Base-by-base conservation (phyloP, 2,329 filamentous ascomycete genomes). In the Cryphonectria carpinicola region DNA sequence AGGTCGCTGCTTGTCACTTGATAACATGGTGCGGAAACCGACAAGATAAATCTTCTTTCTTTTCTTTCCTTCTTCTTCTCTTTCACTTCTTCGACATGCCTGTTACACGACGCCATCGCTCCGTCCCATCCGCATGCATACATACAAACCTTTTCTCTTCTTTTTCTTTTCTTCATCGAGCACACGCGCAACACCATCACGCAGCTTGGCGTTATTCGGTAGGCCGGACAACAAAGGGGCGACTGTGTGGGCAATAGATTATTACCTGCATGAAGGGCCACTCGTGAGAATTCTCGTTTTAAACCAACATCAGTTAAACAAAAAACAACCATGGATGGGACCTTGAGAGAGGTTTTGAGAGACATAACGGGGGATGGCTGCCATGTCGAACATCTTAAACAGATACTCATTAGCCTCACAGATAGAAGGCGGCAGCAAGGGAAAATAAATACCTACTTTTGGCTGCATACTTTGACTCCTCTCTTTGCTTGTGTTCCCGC, bases 31-130 rank as follows among this genome's bases (percentile, higher is more conserved):
- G n/a, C 22, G 49, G 22, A 54, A 39, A 1, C 22, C n/a, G n/a
- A 17, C 52, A 60, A 32, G 32, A 46, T 19, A 37, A 60, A 41
- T 11, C 10, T 41, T 8, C n/a, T 22, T 19, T 28, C 32, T 32
- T 32, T 32, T 32, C 32, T 32, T 32, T 32, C 32, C 4, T 32
- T 32, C 32, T 32, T 32, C 32, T 32, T 11, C n/a, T 39, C 37
- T 22, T 70, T 67, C 39, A 11, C 52, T 67, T 69, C 68, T 67
- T 69, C 61, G 56, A 66, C 61, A 70, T 68, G 62, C 39, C 67
- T 13, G 2, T 11, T 56, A 56, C n/a, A 49, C 35, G 62, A 67
- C 64, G 22, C 37, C 35, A 67, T 64, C 60, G 54, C 65, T 54
- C 66, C 71, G 65, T 58, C 65, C 28, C 19, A 46, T 22, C 22